These are phyloP conservation scores for Xylariaceae sp. DNA, from an alignment of 2,329 filamentous ascomycete genomes.

Conservation along the genomic window DNA sequence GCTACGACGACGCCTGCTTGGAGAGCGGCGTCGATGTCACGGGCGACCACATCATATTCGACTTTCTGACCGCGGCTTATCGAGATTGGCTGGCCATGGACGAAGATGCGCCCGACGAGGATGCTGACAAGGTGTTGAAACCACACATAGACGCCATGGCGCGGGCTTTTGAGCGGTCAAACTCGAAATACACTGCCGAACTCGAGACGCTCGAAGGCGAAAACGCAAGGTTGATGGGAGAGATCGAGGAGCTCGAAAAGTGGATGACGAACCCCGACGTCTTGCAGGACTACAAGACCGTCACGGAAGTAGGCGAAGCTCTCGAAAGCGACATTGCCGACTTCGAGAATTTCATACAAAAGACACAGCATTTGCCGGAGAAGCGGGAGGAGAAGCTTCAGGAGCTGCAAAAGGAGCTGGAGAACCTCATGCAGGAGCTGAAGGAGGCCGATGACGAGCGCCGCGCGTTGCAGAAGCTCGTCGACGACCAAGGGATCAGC, in stretches of 20 bases:
- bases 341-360: conserved; percentile 89
- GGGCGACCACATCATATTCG: conserved; percentile 88
- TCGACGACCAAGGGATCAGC: conserved; percentile 90
- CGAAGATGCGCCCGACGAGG: conserved; percentile 81
- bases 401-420: conserved; percentile 79
- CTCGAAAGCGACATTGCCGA: conserved; percentile 90
- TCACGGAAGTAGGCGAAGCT: conserved; percentile 35
- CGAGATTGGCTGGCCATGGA: conserved; percentile 91
- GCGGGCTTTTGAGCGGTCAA: conserved; percentile 75
- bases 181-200: conserved; percentile 78
- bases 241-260: conserved; percentile 87
- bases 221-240: conserved; percentile 70
- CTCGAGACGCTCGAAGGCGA: conserved; percentile 82
- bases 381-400: conserved; percentile 80
- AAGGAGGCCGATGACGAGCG: conserved; percentile 79
- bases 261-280: conserved; percentile 76
- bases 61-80: conserved; percentile 86
- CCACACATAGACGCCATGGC: conserved; percentile 89
- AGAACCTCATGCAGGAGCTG: conserved; percentile 70
- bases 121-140: conserved; percentile 68
- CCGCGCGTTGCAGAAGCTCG: conserved; percentile 70
- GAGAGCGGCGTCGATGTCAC: conserved; percentile 84
- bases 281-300: conserved; percentile 83
- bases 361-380: conserved; percentile 76
- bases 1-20: conserved; percentile 84